phyloP scores from a whole-genome alignment of 2,329 filamentous ascomycete genomes.

The Phaeosphaeriaceae sp. region DNA sequence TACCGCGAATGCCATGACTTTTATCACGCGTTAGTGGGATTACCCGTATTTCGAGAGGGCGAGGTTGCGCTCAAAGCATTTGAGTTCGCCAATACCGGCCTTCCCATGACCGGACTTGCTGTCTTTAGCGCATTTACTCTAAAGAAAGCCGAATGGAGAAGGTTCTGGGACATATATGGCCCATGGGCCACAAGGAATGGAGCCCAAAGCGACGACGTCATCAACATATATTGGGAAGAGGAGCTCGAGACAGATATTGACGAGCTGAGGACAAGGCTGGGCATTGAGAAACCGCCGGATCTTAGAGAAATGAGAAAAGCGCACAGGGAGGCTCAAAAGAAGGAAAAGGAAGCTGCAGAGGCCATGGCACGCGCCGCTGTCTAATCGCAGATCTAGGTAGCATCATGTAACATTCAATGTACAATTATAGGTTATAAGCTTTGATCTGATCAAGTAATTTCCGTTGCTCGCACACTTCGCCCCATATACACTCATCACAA shows the following conservation, averaged over 20 bases:
- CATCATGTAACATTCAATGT: too few relatives aligned
- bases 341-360: constrained; percentile 61
- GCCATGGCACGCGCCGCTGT: constrained; percentile 24
- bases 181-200: constrained; percentile 94
- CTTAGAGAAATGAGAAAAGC: constrained; percentile 76
- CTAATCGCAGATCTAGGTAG: constrained; percentile 5
- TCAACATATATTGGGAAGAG: constrained; percentile 99
- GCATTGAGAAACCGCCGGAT: constrained; percentile 88
- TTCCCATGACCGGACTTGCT: constrained; percentile 94
- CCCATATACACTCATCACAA: too few relatives aligned
- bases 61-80: constrained; percentile 98
- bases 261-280: constrained; percentile 74
- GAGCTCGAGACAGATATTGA: constrained; percentile 83
- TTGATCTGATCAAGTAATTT: too few relatives aligned
- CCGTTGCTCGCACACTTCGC: too few relatives aligned
- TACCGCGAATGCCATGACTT: constrained; percentile 98
- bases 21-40: constrained; percentile 90
- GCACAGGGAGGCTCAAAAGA: constrained; percentile 72
- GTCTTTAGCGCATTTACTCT: constrained; percentile 72
- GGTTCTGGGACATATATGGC: constrained; percentile 77
- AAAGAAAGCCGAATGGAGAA: constrained; percentile 66
- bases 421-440: too few relatives aligned
- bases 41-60: constrained; percentile 91
- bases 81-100: constrained; percentile 90
- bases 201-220: constrained; percentile 74